Evolutionary conservation across 805 yeast genomes (phyloP), one percentile per base, ranked within the genome.

Genomic region (Kuraishia ogatae): DNA sequence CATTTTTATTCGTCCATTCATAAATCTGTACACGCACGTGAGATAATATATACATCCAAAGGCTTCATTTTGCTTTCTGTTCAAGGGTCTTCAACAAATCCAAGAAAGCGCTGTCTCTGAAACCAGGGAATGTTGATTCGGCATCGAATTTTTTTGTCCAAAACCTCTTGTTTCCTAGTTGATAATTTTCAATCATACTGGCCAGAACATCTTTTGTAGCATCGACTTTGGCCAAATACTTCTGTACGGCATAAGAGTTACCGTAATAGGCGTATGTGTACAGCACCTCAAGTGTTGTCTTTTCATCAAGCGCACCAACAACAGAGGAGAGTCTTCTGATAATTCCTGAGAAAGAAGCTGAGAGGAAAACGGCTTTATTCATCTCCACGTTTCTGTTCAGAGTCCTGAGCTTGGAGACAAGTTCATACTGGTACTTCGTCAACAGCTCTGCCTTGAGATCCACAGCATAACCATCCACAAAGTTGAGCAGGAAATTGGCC

Each of bases 331-430:
- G 39, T n/a, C 51, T 50, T 5, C 11, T 5, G 8, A 50, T 10
- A n/a, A 50, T n/a, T n/a, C 24, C n/a, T 17, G 51, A 24, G 51
- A 50, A 50, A n/a, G 43, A 29, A 11, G 51, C 51, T 5, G 51
- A 15, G 4, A 24, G 24, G 11, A n/a, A 13, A 13, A 24, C 39
- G 3, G 24, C 28, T 19, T 23, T 22, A 7, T 50, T n/a, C 43
- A 13, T 17, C 22, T 26, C 23, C 2, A 26, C 11, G 8, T 24
- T 22, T n/a, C 26, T 24, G 23, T 24, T 22, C 22, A 50, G 24
- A 2, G 29, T 26, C 43, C 43, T 50, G 22, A 19, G 5, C 11
- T 24, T 29, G 15, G 24, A 10, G 5, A 17, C 29, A 17, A 21
- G 11, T 19, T 48, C 28, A 23, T 11, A 8, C n/a, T 48, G 28